Percentiles rank a stretch among this genome's conserved stretches.
Evolutionary conservation across 2,329 filamentous ascomycete genomes (phyloP).

Genomic region (Elsinoe arachidis): DNA sequence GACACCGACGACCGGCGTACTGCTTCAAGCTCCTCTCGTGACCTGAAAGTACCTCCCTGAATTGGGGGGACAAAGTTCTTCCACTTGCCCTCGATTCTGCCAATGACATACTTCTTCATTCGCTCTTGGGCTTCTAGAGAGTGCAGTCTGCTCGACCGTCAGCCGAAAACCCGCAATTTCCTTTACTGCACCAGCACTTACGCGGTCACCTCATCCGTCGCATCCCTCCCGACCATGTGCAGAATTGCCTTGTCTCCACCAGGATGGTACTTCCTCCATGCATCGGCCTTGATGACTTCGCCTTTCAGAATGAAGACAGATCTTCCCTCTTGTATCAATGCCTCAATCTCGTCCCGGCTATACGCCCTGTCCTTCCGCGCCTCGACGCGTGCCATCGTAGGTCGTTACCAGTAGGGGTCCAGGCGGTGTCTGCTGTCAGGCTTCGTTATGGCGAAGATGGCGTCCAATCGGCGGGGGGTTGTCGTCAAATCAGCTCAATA

Average conservation of each 20-base stretch:
- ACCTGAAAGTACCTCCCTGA: constrained; percentile 70
- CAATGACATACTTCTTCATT: constrained; percentile 76
- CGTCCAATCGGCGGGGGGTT: too few species aligned
- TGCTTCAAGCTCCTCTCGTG: constrained; percentile 32
- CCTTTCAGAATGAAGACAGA: constrained; percentile 73
- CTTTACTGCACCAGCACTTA: constrained; percentile 30
- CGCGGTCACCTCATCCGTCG: constrained; percentile 88
- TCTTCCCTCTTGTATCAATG: constrained; percentile 71
- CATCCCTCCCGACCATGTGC: constrained; percentile 67
- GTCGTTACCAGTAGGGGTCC: background rate
- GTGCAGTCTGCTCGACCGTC: constrained; percentile 46
- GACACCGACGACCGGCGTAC: constrained; percentile 25
- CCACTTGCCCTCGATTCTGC: constrained; percentile 70
- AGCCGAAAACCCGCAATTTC: too few species aligned
- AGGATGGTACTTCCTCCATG: constrained; percentile 83
- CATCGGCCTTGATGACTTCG: constrained; percentile 76
- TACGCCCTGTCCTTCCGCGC: constrained; percentile 13
- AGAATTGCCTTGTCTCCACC: constrained; percentile 84
- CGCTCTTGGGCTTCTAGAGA: constrained; percentile 64
- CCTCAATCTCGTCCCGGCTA: constrained; percentile 50
- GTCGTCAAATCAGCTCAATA: too few species aligned
- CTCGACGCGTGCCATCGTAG: background rate
- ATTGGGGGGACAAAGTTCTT: constrained; percentile 80
- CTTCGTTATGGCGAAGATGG: background rate
- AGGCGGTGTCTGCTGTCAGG: background rate